Conservation (phyloP, 805 yeast genomes). For the Ascoidea asiatica region DNA sequence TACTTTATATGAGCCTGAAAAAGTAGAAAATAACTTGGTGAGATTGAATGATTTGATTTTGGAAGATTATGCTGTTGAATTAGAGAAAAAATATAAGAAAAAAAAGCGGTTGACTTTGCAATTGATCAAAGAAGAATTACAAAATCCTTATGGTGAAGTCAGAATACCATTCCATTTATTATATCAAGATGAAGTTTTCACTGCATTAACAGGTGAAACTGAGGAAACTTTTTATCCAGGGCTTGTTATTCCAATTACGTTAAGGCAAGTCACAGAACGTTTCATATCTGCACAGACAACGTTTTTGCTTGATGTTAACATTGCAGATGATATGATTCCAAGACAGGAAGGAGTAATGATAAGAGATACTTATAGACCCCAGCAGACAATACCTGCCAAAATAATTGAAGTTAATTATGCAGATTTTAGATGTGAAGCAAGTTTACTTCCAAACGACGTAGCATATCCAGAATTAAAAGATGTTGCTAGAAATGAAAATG, state of each 20-base stretch:
- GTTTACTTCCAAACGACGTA: conserved; percentile 56
- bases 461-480: conserved; percentile 26
- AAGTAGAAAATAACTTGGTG: too few species aligned
- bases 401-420: conserved; percentile 59
- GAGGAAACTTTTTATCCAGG: conserved; percentile 54
- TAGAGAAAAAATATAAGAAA: conserved; percentile 60
- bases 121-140: conserved; percentile 75
- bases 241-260: conserved; percentile 59
- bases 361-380: conserved; percentile 33
- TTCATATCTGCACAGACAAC: conserved; percentile 31
- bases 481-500: conserved; percentile 37
- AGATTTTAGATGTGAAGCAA: conserved; percentile 60
- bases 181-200: conserved; percentile 64
- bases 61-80: conserved; percentile 85
- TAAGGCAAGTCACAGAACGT: conserved; percentile 44
- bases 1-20: conserved; percentile 57
- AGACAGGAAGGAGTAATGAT: conserved; percentile 31
- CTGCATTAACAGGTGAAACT: conserved; percentile 81
- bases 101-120: conserved; percentile 69
- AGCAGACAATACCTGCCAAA: conserved; percentile 82
- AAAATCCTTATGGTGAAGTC: conserved; percentile 77
- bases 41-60: conserved; percentile 77
- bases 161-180: conserved; percentile 58
- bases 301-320: conserved; percentile 51
- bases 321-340: conserved; percentile 31